These are phyloP conservation scores for Plenodomus biglobosus DNA, from an alignment of 2,329 filamentous ascomycete species.

Conservation along the genomic window DNA sequence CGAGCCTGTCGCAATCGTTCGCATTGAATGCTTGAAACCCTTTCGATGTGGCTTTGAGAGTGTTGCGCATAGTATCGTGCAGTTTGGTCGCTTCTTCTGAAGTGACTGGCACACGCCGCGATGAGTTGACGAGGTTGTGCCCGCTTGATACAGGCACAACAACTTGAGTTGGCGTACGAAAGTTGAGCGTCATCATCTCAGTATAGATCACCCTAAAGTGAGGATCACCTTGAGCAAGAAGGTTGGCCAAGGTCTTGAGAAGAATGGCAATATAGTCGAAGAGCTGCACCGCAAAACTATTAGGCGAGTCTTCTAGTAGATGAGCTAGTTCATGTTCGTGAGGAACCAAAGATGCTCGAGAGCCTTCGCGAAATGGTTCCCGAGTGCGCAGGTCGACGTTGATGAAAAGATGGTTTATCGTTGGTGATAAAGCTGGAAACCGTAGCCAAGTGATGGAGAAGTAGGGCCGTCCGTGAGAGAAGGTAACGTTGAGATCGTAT, in stretches of 20 bases:
- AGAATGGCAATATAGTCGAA: constrained; percentile 39
- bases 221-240: constrained; percentile 23
- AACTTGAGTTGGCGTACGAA: constrained; percentile 31
- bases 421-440: constrained; percentile 31
- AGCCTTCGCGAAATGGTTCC: constrained; percentile 22
- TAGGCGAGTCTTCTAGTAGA: constrained; percentile 27
- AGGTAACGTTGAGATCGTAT: constrained; percentile 33
- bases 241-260: constrained; percentile 29
- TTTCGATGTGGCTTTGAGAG: constrained; percentile 29
- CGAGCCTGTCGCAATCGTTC: constrained; percentile 23
- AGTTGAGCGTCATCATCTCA: constrained; percentile 31
- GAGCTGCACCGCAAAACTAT: constrained; percentile 32
- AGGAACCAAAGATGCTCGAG: constrained; percentile 15
- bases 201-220: constrained; percentile 28
- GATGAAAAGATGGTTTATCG: constrained; percentile 32
- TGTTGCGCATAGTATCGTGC: constrained; percentile 29
- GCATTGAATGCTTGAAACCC: constrained; percentile 30
- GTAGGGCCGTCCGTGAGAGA: constrained; percentile 39
- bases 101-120: constrained; percentile 24
- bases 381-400: constrained; percentile 35
- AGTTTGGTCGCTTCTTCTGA: constrained; percentile 22
- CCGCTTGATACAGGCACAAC: constrained; percentile 11
- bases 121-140: constrained; percentile 14
- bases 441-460: constrained; percentile 34
- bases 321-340: constrained; percentile 29